These are phyloP conservation scores for Noccaea caerulescens DNA, from an alignment of 345 rosid species.

Conservation along the genomic window DNA sequence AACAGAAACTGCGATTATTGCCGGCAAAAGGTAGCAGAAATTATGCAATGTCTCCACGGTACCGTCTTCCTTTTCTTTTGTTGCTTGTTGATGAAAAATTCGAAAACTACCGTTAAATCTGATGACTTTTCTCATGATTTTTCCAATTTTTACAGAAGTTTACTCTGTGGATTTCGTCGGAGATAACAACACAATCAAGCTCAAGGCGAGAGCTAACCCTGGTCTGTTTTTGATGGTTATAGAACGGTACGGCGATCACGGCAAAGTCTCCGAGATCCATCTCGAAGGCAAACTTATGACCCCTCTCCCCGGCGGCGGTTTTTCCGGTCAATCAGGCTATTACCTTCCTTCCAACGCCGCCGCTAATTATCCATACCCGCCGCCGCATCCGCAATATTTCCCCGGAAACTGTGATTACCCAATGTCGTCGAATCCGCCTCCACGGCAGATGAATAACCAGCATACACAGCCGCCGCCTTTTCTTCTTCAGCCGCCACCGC, in stretches of 20 bases:
- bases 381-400: neutral
- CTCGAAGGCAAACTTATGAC: slow-evolving; percentile 24
- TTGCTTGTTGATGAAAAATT: neutral
- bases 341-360: slow-evolving; percentile 23
- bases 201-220: slow-evolving; percentile 40
- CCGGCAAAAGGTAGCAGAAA: slow-evolving; percentile 30
- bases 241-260: slow-evolving; percentile 39
- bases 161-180: slow-evolving; percentile 32
- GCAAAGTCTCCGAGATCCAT: slow-evolving; percentile 15
- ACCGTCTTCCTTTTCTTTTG: neutral
- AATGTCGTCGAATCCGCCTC: neutral
- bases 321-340: slow-evolving; percentile 26
- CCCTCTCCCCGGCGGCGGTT: slow-evolving; percentile 3
- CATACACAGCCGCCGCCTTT: slow-evolving; percentile 25
- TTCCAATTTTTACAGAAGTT: neutral
- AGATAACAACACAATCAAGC: slow-evolving; percentile 11
- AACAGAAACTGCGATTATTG: slow-evolving; percentile 35
- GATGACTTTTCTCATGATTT: neutral
- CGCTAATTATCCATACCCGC: slow-evolving; percentile 13
- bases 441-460: neutral
- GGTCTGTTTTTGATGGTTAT: neutral
- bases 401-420: slow-evolving; percentile 19
- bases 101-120: neutral
- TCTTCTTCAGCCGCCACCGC: slow-evolving; percentile 4
- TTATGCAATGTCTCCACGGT: slow-evolving; percentile 36